A percentile compares a stretch with the other conserved stretches of the same genome.
Evolutionary conservation across 495 filamentous ascomycete genomes (phyloP).

Genomic region (Extremus antarcticus): DNA sequence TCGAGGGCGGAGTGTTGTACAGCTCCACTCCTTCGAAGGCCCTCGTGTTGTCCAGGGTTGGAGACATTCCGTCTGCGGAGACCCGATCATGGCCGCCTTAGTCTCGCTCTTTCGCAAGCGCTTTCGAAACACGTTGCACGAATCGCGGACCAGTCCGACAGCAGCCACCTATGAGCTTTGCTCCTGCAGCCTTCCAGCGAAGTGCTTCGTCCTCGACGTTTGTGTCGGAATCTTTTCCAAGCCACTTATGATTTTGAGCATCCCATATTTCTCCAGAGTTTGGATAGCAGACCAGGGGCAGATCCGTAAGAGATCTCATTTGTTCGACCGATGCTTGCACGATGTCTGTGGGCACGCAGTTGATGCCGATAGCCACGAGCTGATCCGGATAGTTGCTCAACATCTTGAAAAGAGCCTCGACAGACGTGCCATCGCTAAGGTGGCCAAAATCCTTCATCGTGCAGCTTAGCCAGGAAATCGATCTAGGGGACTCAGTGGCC

Average conservation of each 20-base stretch:
- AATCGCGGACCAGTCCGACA: slow-evolving; percentile 24
- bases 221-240: neutral
- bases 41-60: no score
- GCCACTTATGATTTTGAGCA: slow-evolving; percentile 21
- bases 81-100: neutral
- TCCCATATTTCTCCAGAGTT: slow-evolving; percentile 30
- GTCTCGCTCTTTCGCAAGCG: neutral
- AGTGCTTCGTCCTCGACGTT: neutral
- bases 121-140: slow-evolving; percentile 6
- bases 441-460: slow-evolving; percentile 18
- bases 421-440: slow-evolving; percentile 23
- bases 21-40: no score
- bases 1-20: no score
- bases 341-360: slow-evolving; percentile 18
- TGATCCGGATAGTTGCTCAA: slow-evolving; percentile 2
- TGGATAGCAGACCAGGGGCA: slow-evolving; percentile 26
- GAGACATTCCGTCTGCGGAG: no score
- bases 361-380: slow-evolving; percentile 27
- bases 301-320: slow-evolving; percentile 1
- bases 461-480: slow-evolving; percentile 22
- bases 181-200: slow-evolving; percentile 14
- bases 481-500: slow-evolving; percentile 17
- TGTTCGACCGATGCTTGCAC: slow-evolving; percentile 15
- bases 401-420: slow-evolving; percentile 3
- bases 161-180: slow-evolving; percentile 26